Evolutionary conservation across 768 basidiomycete genomes (phyloP).

Genomic region (Cystofilobasidium bisporidii): DNA sequence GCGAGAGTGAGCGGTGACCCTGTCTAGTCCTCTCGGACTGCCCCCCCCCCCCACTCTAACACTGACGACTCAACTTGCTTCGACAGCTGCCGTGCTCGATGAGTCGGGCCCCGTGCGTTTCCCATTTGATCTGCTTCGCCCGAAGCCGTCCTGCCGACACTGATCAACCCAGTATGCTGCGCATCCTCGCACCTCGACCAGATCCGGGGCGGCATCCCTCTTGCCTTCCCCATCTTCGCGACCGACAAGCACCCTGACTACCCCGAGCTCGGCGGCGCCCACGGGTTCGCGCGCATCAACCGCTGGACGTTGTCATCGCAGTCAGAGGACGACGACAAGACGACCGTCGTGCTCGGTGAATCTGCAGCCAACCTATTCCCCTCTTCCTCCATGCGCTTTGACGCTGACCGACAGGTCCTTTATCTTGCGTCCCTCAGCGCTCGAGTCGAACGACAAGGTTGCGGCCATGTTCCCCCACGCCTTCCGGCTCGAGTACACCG

Average conservation of each 20-base stretch:
- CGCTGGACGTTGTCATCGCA: not conserved
- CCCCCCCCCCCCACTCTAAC: no score
- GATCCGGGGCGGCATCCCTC: constrained; percentile 19
- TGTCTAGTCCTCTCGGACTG: no score
- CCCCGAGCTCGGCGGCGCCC: constrained; percentile 14
- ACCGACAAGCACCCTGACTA: constrained; percentile 21
- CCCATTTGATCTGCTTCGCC: not conserved
- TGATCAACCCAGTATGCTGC: not conserved
- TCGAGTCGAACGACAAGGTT: constrained; percentile 6
- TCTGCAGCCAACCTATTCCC: not conserved
- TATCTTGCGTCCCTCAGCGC: no score
- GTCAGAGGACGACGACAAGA: not conserved
- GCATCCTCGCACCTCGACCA: not conserved
- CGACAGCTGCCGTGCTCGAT: constrained; percentile 15
- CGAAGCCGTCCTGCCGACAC: not conserved
- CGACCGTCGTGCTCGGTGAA: constrained; percentile 3
- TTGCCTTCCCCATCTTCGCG: constrained; percentile 24
- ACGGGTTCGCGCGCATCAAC: constrained; percentile 10
- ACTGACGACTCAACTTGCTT: no score
- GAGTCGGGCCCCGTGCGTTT: constrained; percentile 14
- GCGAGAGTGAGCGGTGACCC: constrained; percentile 2
- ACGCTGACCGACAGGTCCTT: no score
- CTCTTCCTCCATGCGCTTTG: no score
- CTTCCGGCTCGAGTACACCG: constrained; percentile 4
- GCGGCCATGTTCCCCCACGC: not conserved